Evolutionary conservation across 192 early-diverging fungal species (phyloP), one percentile per base, ranked within the genome.

Genomic region (Oehlia diaphana): DNA sequence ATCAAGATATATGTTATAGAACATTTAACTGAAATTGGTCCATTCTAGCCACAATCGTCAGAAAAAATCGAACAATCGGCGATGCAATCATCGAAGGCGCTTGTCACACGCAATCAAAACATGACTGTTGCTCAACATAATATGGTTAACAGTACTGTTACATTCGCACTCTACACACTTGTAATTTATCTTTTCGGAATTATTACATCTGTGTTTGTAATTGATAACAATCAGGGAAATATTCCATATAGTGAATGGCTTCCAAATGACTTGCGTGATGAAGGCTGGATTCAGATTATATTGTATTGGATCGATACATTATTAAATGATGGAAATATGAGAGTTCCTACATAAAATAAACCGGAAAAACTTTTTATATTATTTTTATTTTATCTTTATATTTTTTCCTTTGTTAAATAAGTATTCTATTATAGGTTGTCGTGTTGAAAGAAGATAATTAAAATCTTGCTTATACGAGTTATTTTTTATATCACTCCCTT

Each of bases 131-230:
- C 35, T 39, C 62, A 64, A 35, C 35, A 64, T 16, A 76, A 64
- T 63, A 14, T 84, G n/a, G 79, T 87, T 13, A 85, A 82, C 61
- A 87, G 79, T 37, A 87, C 86, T 10, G 72, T 84, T 19, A 87
- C 86, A 19, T 85, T 87, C 80, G 86, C 86, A 7, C 71, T 87
- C 19, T 87, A 87, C 72, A 87, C 86, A 14, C 81, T 87, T 19
- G 71, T 87, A 12, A 79, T 87, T 12, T 87, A 87, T 82, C 67
- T 85, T 64, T 87, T 87, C 76, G 86, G 86, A 23, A 87, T 87
- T 61, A 84, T 87, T 31, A 87, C 86, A 19, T 85, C 84, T 39
- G 85, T 84, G 0, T 87, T 87, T 73, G 74, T 87, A 23, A 79
- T 87, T 58, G 86, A 87, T 65, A 85, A 64, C 63, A 78, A 83